Base-by-base conservation (phyloP, 345 rosid genomes). In the Citrus glauca region DNA sequence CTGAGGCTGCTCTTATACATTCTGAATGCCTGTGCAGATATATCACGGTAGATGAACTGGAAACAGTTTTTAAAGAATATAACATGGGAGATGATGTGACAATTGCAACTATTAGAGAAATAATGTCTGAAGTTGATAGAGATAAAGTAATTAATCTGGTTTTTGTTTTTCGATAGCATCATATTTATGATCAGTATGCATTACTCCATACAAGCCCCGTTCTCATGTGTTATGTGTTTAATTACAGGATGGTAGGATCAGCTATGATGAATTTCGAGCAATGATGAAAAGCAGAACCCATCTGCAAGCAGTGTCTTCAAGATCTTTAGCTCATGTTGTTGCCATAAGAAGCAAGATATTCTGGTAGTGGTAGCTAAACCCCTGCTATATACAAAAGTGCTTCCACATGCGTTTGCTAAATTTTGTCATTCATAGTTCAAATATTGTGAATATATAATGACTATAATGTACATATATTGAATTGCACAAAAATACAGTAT, bases 1-100 rank as follows among this genome's bases (percentile, higher is more conserved):
- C 9, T 22, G 3, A 71, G 61, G 68, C 66, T 65, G 37, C 6
- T 35, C 37, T 35, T 35, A 35, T 3, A 0, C 3, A 2, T 42
- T 0, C 50, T 10, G 13, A 42, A 11, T 13, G 50, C 50, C 5
- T 28, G 77, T 67, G 20, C 90, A 93, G 97, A 75, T 91, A 82
- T 83, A 92, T 96, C 75, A 96, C 98, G 7, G 90, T 81, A 66
- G 98, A 96, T 77, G 98, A 96, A 74, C 77, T 96, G 69, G 94
- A 89, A 86, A 76, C 78, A 0, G 97, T 93, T n/a, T 76, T 96
- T 90, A 89, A 88, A 84, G 98, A 90, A 35, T 87, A 96, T 73
- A 94, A 91, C 66, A 92, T 92, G 92, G 97, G 91, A 55, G 97
- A 92, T 65, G 86, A 86, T 70, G 88, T 72, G 22, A 91, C 17